A percentile compares a stretch with the other conserved stretches of the same genome.
Evolutionary conservation across 495 filamentous ascomycete genomes (phyloP).

Genomic region (Annulohypoxylon maeteangense): DNA sequence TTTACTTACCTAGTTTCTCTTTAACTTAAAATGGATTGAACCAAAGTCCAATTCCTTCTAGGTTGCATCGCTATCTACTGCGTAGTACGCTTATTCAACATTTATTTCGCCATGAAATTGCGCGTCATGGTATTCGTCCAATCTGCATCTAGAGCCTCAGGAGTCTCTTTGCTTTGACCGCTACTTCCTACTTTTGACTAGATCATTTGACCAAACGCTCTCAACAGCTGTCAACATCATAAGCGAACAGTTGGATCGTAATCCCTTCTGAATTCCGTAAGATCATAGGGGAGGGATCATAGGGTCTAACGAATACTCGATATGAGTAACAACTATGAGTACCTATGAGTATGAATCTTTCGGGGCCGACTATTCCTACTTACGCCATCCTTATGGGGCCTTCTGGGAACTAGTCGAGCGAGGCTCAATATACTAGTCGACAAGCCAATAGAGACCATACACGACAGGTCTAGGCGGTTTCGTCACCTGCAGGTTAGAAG

Average conservation of each 20-base stretch:
- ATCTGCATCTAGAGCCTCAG: conserved; percentile 30
- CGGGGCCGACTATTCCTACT: conserved; percentile 10
- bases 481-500: conserved; percentile 36
- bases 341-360: conserved; percentile 1
- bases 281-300: no score
- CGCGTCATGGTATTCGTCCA: conserved; percentile 36
- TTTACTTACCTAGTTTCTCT: neutral
- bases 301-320: conserved; percentile 2
- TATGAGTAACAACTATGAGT: no score
- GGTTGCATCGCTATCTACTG: conserved; percentile 17
- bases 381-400: neutral
- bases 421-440: conserved; percentile 24
- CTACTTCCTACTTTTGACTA: conserved; percentile 17
- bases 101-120: conserved; percentile 35
- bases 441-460: conserved; percentile 33
- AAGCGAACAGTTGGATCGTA: conserved; percentile 6
- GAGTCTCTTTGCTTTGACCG: conserved; percentile 33
- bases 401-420: conserved; percentile 1
- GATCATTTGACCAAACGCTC: conserved; percentile 25
- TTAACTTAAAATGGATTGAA: conserved; percentile 16
- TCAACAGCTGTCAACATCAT: conserved; percentile 20
- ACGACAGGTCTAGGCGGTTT: conserved; percentile 33
- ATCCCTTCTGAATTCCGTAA: conserved; percentile 14
- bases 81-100: conserved; percentile 23
- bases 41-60: neutral